Evolutionary conservation across 1,139 yeast genomes (phyloP), one percentile per base, ranked within the genome.

Genomic region (Candida sojae): DNA sequence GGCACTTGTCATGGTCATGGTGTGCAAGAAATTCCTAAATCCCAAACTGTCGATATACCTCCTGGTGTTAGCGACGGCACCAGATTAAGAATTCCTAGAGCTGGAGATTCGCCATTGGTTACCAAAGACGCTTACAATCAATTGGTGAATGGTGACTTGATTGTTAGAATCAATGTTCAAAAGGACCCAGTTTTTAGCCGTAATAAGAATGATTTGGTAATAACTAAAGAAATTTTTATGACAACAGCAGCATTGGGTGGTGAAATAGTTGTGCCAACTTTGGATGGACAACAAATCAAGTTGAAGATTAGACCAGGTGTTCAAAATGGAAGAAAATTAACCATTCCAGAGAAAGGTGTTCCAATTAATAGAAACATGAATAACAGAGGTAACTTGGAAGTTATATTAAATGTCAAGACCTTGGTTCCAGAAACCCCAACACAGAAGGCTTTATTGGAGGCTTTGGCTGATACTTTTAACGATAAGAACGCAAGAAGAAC

Each of bases 211-310:
- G 83, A 87, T 59, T 77, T 93, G 53, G 66, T 87, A 49, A 79
- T 83, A 59, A 73, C 77, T 34, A 83, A 85, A 45, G 82, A 82
- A 42, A 83, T 93, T 47, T 86, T 95, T 43, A 88, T 91, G 84
- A 93, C 99, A 1, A 93, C 99, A 0, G 99, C 99, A 2, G 93
- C 97, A 0, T 75, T 93, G 44, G 99, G 99, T 50, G 99, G 99
- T 33, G 84, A 83, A 46, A 79, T 93, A 29, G 82, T 86, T 42
- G 83, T 93, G 11, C 98, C 98, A 35, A 92, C 98, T 0, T 79
- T 93, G 33, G 91, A 86, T 55, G 91, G 89, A 5, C 83, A 82
- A 37, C 76, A 79, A 41, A 74, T 95, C 51, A 86, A 91, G 64
- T 70, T 93, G 49, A 88, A 84, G 65, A 84, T 95, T n/a, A 84